phyloP scores from a whole-genome alignment of 331 rosid species.

The Acacia concinna region DNA sequence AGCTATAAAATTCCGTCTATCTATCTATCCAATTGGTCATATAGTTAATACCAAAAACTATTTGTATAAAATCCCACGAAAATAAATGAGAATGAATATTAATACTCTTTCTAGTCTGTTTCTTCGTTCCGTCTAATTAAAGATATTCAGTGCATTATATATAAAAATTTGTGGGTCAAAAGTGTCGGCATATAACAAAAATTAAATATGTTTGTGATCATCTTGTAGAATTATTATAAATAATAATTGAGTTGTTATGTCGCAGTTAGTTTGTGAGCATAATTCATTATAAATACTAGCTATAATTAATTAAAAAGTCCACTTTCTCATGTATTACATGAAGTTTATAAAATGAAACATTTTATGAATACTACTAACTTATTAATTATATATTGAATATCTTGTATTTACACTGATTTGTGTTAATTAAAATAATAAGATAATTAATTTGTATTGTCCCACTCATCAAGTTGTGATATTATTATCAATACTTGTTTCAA shows the following conservation, averaged over 20 bases:
- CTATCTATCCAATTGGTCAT: not conserved
- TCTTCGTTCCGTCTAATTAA: not conserved
- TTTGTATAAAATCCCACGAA: not conserved
- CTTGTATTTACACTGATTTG: not conserved
- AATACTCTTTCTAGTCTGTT: not conserved
- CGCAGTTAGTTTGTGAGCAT: not conserved
- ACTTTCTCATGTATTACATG: not conserved
- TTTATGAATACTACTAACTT: too few relatives aligned
- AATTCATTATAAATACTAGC: not conserved
- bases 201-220: not conserved
- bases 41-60: not conserved
- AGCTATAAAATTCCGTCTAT: not conserved
- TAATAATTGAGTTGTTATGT: not conserved
- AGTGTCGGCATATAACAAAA: not conserved
- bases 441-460: not conserved
- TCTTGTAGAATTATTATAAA: not conserved
- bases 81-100: too few relatives aligned
- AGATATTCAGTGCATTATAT: not conserved
- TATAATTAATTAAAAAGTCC: not conserved
- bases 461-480: not conserved
- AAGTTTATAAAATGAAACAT: too few relatives aligned
- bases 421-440: not conserved
- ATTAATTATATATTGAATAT: too few relatives aligned
- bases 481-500: not conserved
- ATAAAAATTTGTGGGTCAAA: not conserved